Percentiles rank a stretch among this genome's conserved stretches.
These are phyloP conservation scores for Yamadazyma laniorum DNA, from an alignment of 805 yeast species.

Conservation along the genomic window DNA sequence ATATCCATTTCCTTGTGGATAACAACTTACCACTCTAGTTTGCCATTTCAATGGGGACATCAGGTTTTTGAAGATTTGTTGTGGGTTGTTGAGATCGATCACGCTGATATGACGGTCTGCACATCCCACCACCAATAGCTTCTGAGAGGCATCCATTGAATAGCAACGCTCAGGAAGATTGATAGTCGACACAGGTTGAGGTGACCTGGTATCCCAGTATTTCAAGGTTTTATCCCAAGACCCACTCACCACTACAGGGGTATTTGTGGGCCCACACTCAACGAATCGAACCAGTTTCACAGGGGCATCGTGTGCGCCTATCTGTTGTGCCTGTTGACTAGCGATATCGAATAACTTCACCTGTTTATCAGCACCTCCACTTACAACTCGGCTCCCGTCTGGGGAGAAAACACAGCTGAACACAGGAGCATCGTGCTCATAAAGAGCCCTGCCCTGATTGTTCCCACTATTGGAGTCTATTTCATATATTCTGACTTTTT, in stretches of 20 bases:
- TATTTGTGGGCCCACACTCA: slow-evolving; percentile 79
- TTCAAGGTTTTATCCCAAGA: slow-evolving; percentile 95
- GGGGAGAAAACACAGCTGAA: slow-evolving; percentile 75
- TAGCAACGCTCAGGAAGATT: slow-evolving; percentile 88
- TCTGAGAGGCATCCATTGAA: slow-evolving; percentile 79
- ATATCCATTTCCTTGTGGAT: slow-evolving; percentile 88
- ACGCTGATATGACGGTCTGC: slow-evolving; percentile 83
- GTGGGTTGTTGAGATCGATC: slow-evolving; percentile 80
- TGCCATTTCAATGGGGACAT: slow-evolving; percentile 86
- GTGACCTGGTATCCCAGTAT: slow-evolving; percentile 93
- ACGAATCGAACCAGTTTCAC: slow-evolving; percentile 75
- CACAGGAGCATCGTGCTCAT: slow-evolving; percentile 88
- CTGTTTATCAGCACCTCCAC: slow-evolving; percentile 85
- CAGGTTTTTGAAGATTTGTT: slow-evolving; percentile 68
- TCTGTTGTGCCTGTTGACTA: slow-evolving; percentile 76
- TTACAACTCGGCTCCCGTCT: slow-evolving; percentile 84
- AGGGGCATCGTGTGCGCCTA: slow-evolving; percentile 83
- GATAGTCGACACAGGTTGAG: slow-evolving; percentile 76
- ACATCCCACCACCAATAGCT: slow-evolving; percentile 86
- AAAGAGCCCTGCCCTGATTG: slow-evolving; percentile 84
- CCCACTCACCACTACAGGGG: slow-evolving; percentile 83
- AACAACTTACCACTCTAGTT: slow-evolving; percentile 78
- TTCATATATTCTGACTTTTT: slow-evolving; percentile 90
- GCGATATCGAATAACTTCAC: slow-evolving; percentile 81
- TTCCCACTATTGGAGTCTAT: slow-evolving; percentile 67